A percentile compares a stretch with the other conserved stretches of the same genome.
phyloP scores from a whole-genome alignment of 2,329 filamentous ascomycete genomes.

The Atkinsonella texensis region DNA sequence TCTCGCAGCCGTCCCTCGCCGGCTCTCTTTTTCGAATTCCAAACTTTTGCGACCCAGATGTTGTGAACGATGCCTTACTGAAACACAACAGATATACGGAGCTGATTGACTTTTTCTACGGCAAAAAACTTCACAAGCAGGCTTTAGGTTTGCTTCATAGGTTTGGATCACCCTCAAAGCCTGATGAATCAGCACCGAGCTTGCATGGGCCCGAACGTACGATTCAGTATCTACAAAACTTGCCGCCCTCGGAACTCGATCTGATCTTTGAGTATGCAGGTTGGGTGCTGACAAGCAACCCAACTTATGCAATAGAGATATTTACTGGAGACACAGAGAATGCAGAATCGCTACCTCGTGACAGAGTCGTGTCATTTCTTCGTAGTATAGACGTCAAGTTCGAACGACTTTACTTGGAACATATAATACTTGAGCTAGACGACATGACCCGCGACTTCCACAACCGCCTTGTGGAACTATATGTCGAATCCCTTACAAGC shows the following conservation, averaged over 20 bases:
- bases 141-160: slow-evolving; percentile 71
- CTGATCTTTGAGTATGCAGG: slow-evolving; percentile 82
- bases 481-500: slow-evolving; percentile 43
- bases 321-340: slow-evolving; percentile 92
- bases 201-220: slow-evolving; percentile 76
- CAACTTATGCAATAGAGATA: slow-evolving; percentile 75
- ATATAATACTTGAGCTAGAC: slow-evolving; percentile 77
- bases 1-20: slow-evolving; percentile 71
- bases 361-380: slow-evolving; percentile 64
- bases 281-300: slow-evolving; percentile 68
- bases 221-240: slow-evolving; percentile 76
- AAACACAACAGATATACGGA: slow-evolving; percentile 84
- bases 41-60: slow-evolving; percentile 93
- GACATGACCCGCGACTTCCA: slow-evolving; percentile 81
- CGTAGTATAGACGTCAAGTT: slow-evolving; percentile 55
- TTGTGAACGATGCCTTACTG: slow-evolving; percentile 85
- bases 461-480: slow-evolving; percentile 64
- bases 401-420: slow-evolving; percentile 75
- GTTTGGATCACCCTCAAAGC: slow-evolving; percentile 54
- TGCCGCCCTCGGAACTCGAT: slow-evolving; percentile 79
- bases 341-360: slow-evolving; percentile 74
- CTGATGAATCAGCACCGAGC: slow-evolving; percentile 36
- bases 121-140: slow-evolving; percentile 83
- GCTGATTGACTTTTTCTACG: slow-evolving; percentile 93
- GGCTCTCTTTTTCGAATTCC: slow-evolving; percentile 87